phyloP scores from a whole-genome alignment of 257 asterid species.

The Penstemon barbatus region DNA sequence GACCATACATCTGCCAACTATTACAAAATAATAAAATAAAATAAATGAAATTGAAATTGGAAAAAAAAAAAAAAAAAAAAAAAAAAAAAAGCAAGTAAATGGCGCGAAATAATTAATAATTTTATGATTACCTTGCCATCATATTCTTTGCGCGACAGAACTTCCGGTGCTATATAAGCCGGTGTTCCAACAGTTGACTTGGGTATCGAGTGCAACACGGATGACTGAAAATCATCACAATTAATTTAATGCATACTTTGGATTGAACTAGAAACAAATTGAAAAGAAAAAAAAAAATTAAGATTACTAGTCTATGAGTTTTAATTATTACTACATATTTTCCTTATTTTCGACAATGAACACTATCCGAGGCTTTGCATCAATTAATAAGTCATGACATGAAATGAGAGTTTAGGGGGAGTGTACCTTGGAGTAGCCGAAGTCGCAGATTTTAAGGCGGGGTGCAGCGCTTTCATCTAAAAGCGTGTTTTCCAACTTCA shows the following conservation, averaged over 20 bases:
- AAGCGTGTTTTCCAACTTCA: slow-evolving; percentile 68
- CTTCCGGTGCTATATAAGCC: slow-evolving; percentile 76
- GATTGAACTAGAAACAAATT: not conserved
- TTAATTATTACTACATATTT: not conserved
- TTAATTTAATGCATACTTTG: not conserved
- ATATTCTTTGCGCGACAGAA: slow-evolving; percentile 67
- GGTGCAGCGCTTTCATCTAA: slow-evolving; percentile 79
- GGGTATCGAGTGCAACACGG: slow-evolving; percentile 69
- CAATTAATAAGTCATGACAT: too few species aligned
- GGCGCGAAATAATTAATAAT: not conserved
- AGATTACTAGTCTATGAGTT: not conserved
- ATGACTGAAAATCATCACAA: slow-evolving; percentile 42
- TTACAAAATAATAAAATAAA: not conserved
- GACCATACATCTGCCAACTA: slow-evolving; percentile 81
- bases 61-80: not conserved
- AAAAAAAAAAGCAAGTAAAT: too few species aligned
- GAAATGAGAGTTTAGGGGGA: not conserved
- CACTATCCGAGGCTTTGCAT: too few species aligned
- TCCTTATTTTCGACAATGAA: too few species aligned
- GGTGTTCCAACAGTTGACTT: slow-evolving; percentile 83
- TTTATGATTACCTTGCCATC: slow-evolving; percentile 59
- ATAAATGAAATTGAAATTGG: not conserved
- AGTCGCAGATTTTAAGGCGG: slow-evolving; percentile 60
- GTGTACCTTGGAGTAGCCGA: slow-evolving; percentile 49
- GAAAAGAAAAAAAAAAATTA: not conserved